Base-by-base conservation (phyloP, 2,329 filamentous ascomycete species). In the Trichoderma sp. region DNA sequence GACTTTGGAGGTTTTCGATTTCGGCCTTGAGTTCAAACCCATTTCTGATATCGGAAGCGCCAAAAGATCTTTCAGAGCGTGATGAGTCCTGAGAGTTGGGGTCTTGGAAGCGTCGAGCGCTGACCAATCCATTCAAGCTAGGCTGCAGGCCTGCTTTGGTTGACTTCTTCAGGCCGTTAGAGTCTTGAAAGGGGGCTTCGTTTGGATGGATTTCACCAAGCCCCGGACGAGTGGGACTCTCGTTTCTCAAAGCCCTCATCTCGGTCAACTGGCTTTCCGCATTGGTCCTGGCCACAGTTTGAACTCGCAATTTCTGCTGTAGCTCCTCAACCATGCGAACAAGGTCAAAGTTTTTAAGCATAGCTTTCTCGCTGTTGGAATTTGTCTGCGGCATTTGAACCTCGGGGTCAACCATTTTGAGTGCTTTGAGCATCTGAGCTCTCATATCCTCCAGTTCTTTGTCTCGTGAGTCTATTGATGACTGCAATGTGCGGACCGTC, bases 1-100 rank as follows among this genome's bases (percentile, higher is more conserved):
- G 93, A 77, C 96, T 97, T 77, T 97, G 95, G 30, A 97, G 85
- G 79, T 97, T 90, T 77, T 98, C 95, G 14, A 97, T 85, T 75
- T 98, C 94, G 4, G 93, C 88, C 75, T 94, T 96, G 70, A 97
- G 83, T 77, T 98, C 95, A 90, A 96, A 95, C 49, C 91, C 90
- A 76, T 91, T 93, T 81, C 96, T 95, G 80, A 93, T 93, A 73
- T 90, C 90, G 52, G 94, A 83, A 18, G 93, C 91, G 77, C 97
- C 95, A 28, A 76, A 88, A 0, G 93, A 97, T 68, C 89, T 87
- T 77, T 98, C 95, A 2, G 94, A 97, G 51, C 91, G 89, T 69
- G 87, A 89, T 43, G 94, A 97, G 75, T 96, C 92, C 71, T 90
- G 86, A 39, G 84, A 75, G 28, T 85, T 85, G 55, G 86, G 84